Evolutionary conservation across 176 grass and related monocot genomes (phyloP), one percentile per base, ranked within the genome.

Genomic region (Eragrostis curvula): DNA sequence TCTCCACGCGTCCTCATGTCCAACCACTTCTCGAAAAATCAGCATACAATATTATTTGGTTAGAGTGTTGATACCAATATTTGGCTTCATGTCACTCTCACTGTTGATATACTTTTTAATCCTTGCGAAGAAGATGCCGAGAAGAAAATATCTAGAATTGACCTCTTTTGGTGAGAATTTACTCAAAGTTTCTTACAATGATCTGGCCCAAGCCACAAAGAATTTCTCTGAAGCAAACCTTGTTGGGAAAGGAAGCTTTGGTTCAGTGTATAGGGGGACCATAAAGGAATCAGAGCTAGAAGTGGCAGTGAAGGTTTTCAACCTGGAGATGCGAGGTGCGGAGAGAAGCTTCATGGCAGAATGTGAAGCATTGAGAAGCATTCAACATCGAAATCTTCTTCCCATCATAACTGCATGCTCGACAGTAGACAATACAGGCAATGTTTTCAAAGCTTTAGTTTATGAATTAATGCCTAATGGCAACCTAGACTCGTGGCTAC

Each of bases 391-490:
- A 0, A 91, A 94, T 53, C 80, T 94, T 63, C 4, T 94, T 47
- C 46, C 36, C 2, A 85, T 94, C 21, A 7, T 87, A 60, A 91
- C 86, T n/a, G 81, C 75, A 25, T 89, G 92, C 17, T 78, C 71
- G 0, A 89, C 70, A 1, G 20, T 87, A 40, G 86, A 87, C 20
- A 50, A 23, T 8, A 12, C 0, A 3, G 92, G 92, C 0, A 74
- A 82, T 13, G 59, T 25, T 9, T 94, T 94, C 83, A 91, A 84
- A 64, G 92, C 92, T 59, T 6, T 94, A 41, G 23, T 94, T 64
- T 87, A 87, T 7, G 60, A 85, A 30, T 94, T 81, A 83, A 91
- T 91, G 83, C 80, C 75, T 3, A 91, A 91, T 20, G 83, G 92
- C 12, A 90, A 58, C 23, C 18, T 94, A 18, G 91, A 90, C 2